phyloP scores from a whole-genome alignment of 441 rosid genomes.

The Gossypium schwendimanii region DNA sequence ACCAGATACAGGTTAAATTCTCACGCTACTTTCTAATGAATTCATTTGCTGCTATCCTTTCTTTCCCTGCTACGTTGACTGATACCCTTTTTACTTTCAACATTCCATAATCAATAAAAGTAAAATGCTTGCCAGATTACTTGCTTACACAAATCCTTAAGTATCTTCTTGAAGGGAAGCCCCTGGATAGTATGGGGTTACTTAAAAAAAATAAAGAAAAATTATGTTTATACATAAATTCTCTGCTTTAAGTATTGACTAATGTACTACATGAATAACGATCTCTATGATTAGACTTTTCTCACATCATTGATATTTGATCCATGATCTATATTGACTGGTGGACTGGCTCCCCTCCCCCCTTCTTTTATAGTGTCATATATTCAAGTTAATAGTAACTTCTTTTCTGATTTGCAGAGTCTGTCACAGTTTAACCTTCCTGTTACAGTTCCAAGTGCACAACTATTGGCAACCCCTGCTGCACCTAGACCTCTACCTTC shows the following conservation, averaged over 20 bases:
- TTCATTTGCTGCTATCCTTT: background rate
- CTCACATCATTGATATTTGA: background rate
- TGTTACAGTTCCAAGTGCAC: conserved; percentile 78
- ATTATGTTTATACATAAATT: background rate
- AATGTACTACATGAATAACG: conserved; percentile 4
- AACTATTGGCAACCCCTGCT: conserved; percentile 50
- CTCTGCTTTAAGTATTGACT: conserved; percentile 4
- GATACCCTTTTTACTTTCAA: background rate
- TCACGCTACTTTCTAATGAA: background rate
- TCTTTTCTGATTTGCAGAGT: conserved; percentile 61
- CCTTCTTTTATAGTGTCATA: background rate
- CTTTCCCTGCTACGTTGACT: background rate
- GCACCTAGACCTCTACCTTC: conserved; percentile 49
- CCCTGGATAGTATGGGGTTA: background rate
- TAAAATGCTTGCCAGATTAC: background rate
- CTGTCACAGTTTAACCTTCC: conserved; percentile 98
- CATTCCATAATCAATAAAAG: background rate
- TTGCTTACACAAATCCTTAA: conserved; percentile 4
- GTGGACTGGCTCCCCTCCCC: background rate
- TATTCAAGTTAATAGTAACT: background rate
- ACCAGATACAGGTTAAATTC: background rate
- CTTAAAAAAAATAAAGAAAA: background rate
- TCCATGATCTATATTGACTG: background rate
- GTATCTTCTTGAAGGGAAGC: conserved; percentile 5
- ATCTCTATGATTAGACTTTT: conserved; percentile 8